Conservation (phyloP, 108 stramenopile genomes). For the Pseudonitzschia delicatissima region DNA sequence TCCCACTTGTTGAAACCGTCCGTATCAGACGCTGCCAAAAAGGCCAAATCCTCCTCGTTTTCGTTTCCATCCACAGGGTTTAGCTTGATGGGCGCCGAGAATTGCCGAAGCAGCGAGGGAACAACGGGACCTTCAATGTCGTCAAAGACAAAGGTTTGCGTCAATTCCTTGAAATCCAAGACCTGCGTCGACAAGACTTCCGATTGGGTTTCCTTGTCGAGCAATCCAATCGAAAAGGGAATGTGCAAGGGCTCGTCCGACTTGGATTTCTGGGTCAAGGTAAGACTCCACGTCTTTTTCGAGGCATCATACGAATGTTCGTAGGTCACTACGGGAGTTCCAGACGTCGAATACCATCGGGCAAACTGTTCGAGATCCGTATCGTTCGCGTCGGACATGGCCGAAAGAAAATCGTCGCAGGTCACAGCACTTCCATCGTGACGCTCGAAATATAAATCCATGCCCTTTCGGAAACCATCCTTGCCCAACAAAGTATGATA, state of each 20-base stretch:
- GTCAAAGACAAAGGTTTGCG: conserved; percentile 84
- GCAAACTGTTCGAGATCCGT: conserved; percentile 82
- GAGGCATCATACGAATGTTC: conserved; percentile 24
- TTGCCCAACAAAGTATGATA: conserved; percentile 84
- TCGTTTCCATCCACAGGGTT: conserved; percentile 33
- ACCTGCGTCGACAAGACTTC: conserved; percentile 79
- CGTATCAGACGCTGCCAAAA: conserved; percentile 83
- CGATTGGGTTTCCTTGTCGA: conserved; percentile 79
- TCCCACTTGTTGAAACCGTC: conserved; percentile 95
- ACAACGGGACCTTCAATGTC: conserved; percentile 70
- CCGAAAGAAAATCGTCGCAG: conserved; percentile 94
- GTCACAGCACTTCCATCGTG: conserved; percentile 97
- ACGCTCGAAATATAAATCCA: conserved; percentile 93
- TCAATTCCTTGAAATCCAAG: conserved; percentile 77
- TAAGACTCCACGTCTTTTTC: conserved; percentile 67
- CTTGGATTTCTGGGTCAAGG: conserved; percentile 49
- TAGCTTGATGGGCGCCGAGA: conserved; percentile 95
- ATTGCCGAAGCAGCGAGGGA: conserved; percentile 87
- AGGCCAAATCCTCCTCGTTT: conserved; percentile 68
- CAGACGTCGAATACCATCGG: conserved; percentile 77
- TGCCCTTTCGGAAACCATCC: conserved; percentile 95
- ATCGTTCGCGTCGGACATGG: conserved; percentile 95
- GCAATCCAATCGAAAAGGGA: conserved; percentile 88
- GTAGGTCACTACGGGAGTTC: conserved; percentile 90
- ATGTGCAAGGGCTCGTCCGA: conserved; percentile 85